Evolutionary conservation across 208 protist genomes (phyloP).

Genomic region (Naegleria gruberi): DNA sequence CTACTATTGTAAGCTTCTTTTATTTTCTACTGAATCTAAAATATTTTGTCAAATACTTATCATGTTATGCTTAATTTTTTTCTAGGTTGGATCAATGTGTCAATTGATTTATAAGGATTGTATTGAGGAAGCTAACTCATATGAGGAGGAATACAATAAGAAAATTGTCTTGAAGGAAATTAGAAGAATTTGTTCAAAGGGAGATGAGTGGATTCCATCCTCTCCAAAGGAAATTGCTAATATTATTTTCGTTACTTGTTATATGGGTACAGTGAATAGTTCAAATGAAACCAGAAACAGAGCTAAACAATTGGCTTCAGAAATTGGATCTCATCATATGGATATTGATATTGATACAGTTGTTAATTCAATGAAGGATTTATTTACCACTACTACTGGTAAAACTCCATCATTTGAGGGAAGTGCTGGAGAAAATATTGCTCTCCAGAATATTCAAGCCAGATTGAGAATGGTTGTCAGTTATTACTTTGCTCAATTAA

Average conservation of each 20-base stretch:
- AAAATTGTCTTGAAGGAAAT: slow-evolving; percentile 41
- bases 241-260: slow-evolving; percentile 47
- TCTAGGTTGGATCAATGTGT: slow-evolving; percentile 56
- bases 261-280: slow-evolving; percentile 49
- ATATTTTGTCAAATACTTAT: too few relatives aligned
- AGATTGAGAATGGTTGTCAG: slow-evolving; percentile 48
- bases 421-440: slow-evolving; percentile 48
- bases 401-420: slow-evolving; percentile 41
- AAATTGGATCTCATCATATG: slow-evolving; percentile 48
- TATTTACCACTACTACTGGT: slow-evolving; percentile 24
- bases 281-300: slow-evolving; percentile 41
- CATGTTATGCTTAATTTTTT: too few relatives aligned
- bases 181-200: slow-evolving; percentile 33
- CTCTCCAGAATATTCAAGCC: slow-evolving; percentile 69
- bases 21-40: too few relatives aligned
- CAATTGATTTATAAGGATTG: slow-evolving; percentile 44
- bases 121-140: slow-evolving; percentile 15
- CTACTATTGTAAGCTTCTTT: slow-evolving; percentile 54
- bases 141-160: neutral
- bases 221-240: slow-evolving; percentile 32
- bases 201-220: slow-evolving; percentile 30
- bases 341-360: slow-evolving; percentile 49
- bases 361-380: slow-evolving; percentile 30
- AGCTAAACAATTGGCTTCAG: slow-evolving; percentile 35
- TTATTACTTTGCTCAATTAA: slow-evolving; percentile 53